Evolutionary conservation across 139 green algal genomes (phyloP), one percentile per base, ranked within the genome.

Genomic region (Tetraselmis chui): DNA sequence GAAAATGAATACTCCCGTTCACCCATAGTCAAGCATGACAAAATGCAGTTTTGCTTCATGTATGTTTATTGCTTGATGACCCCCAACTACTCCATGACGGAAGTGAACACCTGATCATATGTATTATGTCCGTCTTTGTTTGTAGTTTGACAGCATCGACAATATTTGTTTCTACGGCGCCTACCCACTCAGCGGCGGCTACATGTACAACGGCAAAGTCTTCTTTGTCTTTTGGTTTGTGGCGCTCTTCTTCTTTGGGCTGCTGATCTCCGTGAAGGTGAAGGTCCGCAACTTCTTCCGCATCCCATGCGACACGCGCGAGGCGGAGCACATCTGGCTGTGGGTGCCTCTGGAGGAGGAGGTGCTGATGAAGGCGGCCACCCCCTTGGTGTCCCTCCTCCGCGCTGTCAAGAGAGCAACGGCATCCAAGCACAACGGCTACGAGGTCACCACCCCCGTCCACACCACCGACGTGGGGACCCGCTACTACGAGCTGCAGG

Each of bases 111-210:
- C n/a, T n/a, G n/a, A n/a, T n/a, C n/a, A n/a, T n/a, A n/a, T n/a
- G n/a, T n/a, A n/a, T n/a, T n/a, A n/a, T n/a, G n/a, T n/a, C n/a
- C n/a, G n/a, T n/a, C n/a, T n/a, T n/a, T n/a, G n/a, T n/a, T n/a
- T n/a, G n/a, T n/a, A 84, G 31, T 30, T 84, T 22, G 31, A 28
- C 24, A 31, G 59, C 81, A 84, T 84, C 30, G 81, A 84, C 31
- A 78, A 78, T 11, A 31, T 84, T 30, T 84, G 81, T n/a, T 84
- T 84, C 81, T 84, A 80, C 77, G 81, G 81, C 30, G 30, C 58
- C 75, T 79, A 84, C 31, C 78, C 59, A 11, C 77, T 84, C 29
- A 76, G 75, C 30, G 81, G 75, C 25, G 67, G 59, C 24, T 84
- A 80, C 59, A 59, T 76, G 30, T 31, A 59, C 81, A 84, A 84